Percentiles rank a stretch among this genome's conserved stretches.
phyloP scores from a whole-genome alignment of 805 yeast species.

The Metschnikowia lachancei region DNA sequence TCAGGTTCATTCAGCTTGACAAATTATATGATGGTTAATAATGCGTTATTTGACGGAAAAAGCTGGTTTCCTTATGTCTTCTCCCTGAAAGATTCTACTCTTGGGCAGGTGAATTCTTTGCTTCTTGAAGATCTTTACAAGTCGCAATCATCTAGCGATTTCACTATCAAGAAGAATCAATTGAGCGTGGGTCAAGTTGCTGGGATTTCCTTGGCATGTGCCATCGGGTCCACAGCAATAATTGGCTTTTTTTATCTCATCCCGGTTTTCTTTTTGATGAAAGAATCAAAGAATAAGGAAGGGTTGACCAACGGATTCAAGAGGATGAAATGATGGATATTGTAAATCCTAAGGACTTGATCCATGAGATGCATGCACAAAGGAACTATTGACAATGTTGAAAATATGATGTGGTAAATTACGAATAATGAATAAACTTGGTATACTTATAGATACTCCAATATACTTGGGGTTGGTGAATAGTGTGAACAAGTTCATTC shows the following conservation, averaged over 20 bases:
- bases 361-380: constrained; percentile 46
- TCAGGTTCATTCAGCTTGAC: constrained; percentile 54
- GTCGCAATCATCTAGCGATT: constrained; percentile 37
- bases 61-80: constrained; percentile 65
- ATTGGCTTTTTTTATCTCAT: constrained; percentile 41
- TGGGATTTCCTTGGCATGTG: constrained; percentile 46
- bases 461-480: no score
- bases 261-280: constrained; percentile 38
- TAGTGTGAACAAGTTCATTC: no score
- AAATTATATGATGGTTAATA: constrained; percentile 53
- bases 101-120: constrained; percentile 33
- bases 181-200: constrained; percentile 43
- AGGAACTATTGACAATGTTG: constrained; percentile 19
- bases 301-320: constrained; percentile 35
- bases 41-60: constrained; percentile 64
- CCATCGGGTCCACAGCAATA: constrained; percentile 41
- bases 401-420: neutral
- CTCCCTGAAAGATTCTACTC: constrained; percentile 25
- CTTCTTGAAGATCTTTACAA: constrained; percentile 35
- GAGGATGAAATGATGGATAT: constrained; percentile 46
- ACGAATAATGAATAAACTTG: constrained; percentile 6
- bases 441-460: neutral
- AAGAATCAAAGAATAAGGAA: constrained; percentile 22
- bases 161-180: constrained; percentile 17
- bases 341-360: constrained; percentile 42